Base-by-base conservation (phyloP, 306 rosid species). In the Acacia melanoxylon region DNA sequence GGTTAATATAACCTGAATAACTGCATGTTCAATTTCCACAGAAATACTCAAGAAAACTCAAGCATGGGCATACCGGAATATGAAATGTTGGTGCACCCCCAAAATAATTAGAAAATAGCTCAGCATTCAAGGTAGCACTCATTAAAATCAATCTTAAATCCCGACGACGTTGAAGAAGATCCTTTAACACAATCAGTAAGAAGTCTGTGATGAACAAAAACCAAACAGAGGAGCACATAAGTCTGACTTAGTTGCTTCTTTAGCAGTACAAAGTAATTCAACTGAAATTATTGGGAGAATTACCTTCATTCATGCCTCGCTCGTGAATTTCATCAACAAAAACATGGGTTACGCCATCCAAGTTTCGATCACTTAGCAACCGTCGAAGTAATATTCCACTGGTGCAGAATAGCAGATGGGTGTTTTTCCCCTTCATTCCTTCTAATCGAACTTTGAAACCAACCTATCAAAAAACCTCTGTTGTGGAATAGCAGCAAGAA, bases 221-320 rank as follows among this genome's bases (percentile, higher is more conserved):
- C 68, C 86, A 79, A 75, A 67, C 9, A 54, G 59, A 79, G 75
- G 20, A 90, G 83, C 76, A 16, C 51, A 62, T 75, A 84, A 85
- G 61, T 67, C 85, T 48, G 46, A 58, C 51, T 87, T 72, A 66
- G 29, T 66, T 82, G 54, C 45, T 79, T 79, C 29, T 42, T 65
- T 48, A 80, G 81, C 74, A 79, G 61, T 66, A 74, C 20, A 68
- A 70, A 59, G 62, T 22, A 25, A 79, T 48, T 71, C 74, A 75
- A 65, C 61, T 24, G 44, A 66, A 49, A 68, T 29, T 78, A 67
- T 46, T 20, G 62, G 80, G 72, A 45, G 46, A 31, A 46, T 77
- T 88, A 96, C 99, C 99, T 92, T 96, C 98, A 86, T 93, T 96
- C 97, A 96, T 94, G 88, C 99, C 99, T 74, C 99, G 94, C 80